Percentiles rank a stretch among this genome's conserved stretches.
Conservation (phyloP, 805 yeast species). For the Schizosaccharomyces osmophilus region DNA sequence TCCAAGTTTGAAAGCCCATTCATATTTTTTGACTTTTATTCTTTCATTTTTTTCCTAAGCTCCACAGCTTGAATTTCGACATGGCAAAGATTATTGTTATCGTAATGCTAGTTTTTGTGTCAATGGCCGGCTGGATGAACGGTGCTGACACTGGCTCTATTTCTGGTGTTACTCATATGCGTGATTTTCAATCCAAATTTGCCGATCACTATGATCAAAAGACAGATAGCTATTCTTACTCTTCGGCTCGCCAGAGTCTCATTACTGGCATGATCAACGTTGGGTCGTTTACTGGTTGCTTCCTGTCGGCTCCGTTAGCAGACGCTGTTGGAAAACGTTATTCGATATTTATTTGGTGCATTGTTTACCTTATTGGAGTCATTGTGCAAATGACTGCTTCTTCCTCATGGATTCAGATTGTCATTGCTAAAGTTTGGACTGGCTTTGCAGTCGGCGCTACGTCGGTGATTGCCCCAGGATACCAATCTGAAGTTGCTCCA, state of each 20-base stretch:
- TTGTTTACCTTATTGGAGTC: slow-evolving; percentile 3
- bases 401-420: slow-evolving; percentile 16
- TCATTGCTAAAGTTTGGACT: slow-evolving; percentile 19
- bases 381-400: slow-evolving; percentile 3
- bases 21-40: too few relatives aligned
- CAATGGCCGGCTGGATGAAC: slow-evolving; percentile 3
- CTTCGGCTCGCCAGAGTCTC: slow-evolving; percentile 1
- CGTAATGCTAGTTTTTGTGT: slow-evolving; percentile 1
- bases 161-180: slow-evolving; percentile 4
- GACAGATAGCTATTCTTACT: neutral
- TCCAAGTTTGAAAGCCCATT: too few relatives aligned
- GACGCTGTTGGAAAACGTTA: neutral
- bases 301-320: slow-evolving; percentile 3
- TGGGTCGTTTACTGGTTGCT: slow-evolving; percentile 4
- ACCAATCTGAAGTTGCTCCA: slow-evolving; percentile 59
- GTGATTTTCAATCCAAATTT: neutral
- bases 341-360: slow-evolving; percentile 3
- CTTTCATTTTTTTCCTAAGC: too few relatives aligned
- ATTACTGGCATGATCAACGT: slow-evolving; percentile 4
- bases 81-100: neutral
- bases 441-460: slow-evolving; percentile 61
- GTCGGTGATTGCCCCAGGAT: slow-evolving; percentile 52
- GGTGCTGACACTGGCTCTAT: slow-evolving; percentile 4
- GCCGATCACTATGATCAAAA: neutral
- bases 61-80: too few relatives aligned